Evolutionary conservation across 805 yeast species (phyloP).

Genomic region (Yarrowia porcina): DNA sequence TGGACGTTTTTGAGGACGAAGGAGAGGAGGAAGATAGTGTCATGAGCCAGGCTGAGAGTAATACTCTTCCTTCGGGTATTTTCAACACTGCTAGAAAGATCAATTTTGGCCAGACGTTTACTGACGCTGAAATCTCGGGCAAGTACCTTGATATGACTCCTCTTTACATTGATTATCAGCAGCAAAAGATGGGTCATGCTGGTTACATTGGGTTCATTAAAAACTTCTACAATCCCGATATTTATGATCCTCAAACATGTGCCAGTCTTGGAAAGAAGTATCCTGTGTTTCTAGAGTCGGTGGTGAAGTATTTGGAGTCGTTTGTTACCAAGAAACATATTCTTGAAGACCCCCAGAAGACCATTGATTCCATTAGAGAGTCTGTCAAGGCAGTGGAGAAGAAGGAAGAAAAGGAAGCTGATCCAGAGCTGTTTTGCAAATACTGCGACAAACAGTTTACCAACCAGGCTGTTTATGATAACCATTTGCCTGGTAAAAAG

Average conservation of each 20-base stretch:
- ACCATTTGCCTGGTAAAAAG: slow-evolving; percentile 71
- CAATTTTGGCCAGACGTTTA: slow-evolving; percentile 50
- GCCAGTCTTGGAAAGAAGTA: slow-evolving; percentile 28
- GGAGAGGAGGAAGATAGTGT: slow-evolving; percentile 29
- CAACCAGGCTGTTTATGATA: slow-evolving; percentile 59
- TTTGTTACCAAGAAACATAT: slow-evolving; percentile 43
- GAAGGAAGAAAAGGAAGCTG: background rate
- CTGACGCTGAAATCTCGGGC: slow-evolving; percentile 63
- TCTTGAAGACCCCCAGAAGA: slow-evolving; percentile 21
- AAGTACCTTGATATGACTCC: slow-evolving; percentile 55
- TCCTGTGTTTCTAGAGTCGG: slow-evolving; percentile 48
- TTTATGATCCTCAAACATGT: slow-evolving; percentile 28
- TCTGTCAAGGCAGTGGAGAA: background rate
- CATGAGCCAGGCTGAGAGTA: slow-evolving; percentile 33
- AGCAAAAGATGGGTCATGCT: slow-evolving; percentile 44
- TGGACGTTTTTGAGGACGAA: slow-evolving; percentile 17
- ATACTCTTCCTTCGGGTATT: slow-evolving; percentile 41
- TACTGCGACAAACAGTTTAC: slow-evolving; percentile 64
- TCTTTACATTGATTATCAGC: slow-evolving; percentile 54
- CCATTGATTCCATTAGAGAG: slow-evolving; percentile 28
- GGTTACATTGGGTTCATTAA: slow-evolving; percentile 51
- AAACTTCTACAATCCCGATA: slow-evolving; percentile 39
- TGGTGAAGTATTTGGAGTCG: slow-evolving; percentile 45
- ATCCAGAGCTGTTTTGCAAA: slow-evolving; percentile 48
- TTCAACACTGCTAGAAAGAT: slow-evolving; percentile 52